Percentiles rank a stretch among this genome's conserved stretches.
These are phyloP conservation scores for Mycosphaerella sp. DNA, from an alignment of 2,329 filamentous ascomycete genomes.

Conservation along the genomic window DNA sequence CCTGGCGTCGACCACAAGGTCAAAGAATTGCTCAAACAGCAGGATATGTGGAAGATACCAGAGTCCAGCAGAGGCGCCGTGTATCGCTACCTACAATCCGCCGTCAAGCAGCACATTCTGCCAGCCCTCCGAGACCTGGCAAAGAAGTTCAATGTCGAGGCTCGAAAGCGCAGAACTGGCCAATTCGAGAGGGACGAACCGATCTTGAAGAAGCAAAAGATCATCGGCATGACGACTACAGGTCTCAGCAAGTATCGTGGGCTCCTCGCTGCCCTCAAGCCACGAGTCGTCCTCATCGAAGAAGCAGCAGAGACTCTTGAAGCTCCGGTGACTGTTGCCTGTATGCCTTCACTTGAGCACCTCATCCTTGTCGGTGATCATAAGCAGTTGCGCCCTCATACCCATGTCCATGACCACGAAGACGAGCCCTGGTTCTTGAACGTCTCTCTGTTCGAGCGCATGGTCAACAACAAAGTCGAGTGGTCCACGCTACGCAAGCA, in stretches of 20 bases:
- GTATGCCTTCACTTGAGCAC: slow-evolving; percentile 57
- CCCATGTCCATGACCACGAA: slow-evolving; percentile 55
- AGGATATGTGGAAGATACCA: slow-evolving; percentile 58
- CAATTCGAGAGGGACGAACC: slow-evolving; percentile 55
- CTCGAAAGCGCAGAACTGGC: slow-evolving; percentile 50
- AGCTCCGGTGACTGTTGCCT: slow-evolving; percentile 54
- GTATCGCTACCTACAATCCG: slow-evolving; percentile 58
- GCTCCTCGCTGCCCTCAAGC: slow-evolving; percentile 59
- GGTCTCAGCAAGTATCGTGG: slow-evolving; percentile 74
- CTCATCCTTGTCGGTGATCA: slow-evolving; percentile 72
- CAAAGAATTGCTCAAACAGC: slow-evolving; percentile 35
- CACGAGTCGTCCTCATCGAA: slow-evolving; percentile 67
- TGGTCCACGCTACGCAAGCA: slow-evolving; percentile 63
- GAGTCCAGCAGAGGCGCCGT: slow-evolving; percentile 53
- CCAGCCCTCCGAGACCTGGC: slow-evolving; percentile 47
- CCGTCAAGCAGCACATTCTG: slow-evolving; percentile 47
- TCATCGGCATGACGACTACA: slow-evolving; percentile 69
- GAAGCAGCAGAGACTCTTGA: slow-evolving; percentile 74
- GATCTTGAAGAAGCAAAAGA: slow-evolving; percentile 54
- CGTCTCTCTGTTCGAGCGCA: slow-evolving; percentile 71
- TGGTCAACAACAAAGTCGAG: slow-evolving; percentile 60
- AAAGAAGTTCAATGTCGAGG: slow-evolving; percentile 45
- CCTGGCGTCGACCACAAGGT: slow-evolving; percentile 32
- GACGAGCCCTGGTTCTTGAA: slow-evolving; percentile 59
- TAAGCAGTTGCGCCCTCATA: slow-evolving; percentile 62